Percentiles rank a stretch among this genome's conserved stretches.
Conservation (phyloP, 163 green algal species). For the Chlamydomonas reinhardtii region DNA sequence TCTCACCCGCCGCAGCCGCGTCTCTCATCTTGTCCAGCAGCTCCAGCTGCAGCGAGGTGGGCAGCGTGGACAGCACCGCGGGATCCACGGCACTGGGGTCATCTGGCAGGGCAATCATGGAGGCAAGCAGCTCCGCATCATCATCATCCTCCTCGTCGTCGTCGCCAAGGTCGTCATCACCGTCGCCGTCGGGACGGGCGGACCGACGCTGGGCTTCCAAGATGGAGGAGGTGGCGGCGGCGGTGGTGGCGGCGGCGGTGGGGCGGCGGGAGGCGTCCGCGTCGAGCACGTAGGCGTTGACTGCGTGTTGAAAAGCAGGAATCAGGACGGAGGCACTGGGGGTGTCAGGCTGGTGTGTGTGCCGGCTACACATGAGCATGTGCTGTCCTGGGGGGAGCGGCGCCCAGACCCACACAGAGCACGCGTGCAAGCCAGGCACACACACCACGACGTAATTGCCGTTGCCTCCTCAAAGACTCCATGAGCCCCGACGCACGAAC, state of each 20-base stretch:
- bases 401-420: too few species aligned
- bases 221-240: not conserved
- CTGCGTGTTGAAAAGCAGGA: not conserved
- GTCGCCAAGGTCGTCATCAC: constrained; percentile 28
- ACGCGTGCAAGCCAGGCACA: too few species aligned
- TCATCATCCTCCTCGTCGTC: constrained; percentile 51
- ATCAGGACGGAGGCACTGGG: too few species aligned
- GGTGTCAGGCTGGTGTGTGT: too few species aligned
- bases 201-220: too few species aligned
- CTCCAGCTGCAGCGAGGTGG: constrained; percentile 87
- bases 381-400: too few species aligned
- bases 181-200: too few species aligned
- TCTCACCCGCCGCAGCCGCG: constrained; percentile 62
- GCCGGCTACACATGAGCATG: too few species aligned
- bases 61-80: constrained; percentile 86
- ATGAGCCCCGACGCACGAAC: too few species aligned
- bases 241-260: not conserved
- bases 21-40: constrained; percentile 85
- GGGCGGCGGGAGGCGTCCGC: not conserved
- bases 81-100: constrained; percentile 76
- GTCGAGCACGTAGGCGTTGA: constrained; percentile 1
- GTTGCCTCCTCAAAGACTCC: too few species aligned
- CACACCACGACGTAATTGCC: too few species aligned
- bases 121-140: constrained; percentile 11
- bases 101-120: constrained; percentile 59